Conservation (phyloP, 805 yeast species). For the Yamadazyma philogaea region DNA sequence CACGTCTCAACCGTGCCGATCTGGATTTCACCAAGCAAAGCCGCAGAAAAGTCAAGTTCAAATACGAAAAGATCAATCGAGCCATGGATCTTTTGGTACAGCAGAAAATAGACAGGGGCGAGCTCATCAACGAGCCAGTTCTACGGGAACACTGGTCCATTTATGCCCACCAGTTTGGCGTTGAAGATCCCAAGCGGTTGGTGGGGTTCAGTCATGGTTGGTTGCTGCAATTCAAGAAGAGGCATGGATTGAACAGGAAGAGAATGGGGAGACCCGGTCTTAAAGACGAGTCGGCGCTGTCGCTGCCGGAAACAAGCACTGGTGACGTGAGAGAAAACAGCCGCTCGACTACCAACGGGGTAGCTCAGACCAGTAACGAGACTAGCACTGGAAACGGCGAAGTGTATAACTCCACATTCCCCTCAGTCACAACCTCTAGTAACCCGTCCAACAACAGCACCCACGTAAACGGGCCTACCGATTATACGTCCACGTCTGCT, state of each 20-base stretch:
- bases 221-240: constrained; percentile 57
- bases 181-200: constrained; percentile 56
- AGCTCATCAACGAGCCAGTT: constrained; percentile 53
- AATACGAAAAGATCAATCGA: constrained; percentile 54
- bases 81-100: constrained; percentile 58
- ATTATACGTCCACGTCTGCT: constrained; percentile 8
- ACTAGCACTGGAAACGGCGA: constrained; percentile 8
- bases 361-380: constrained; percentile 1
- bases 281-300: constrained; percentile 1
- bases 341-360: constrained; percentile 5
- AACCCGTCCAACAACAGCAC: constrained; percentile 8
- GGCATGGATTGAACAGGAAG: constrained; percentile 47
- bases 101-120: constrained; percentile 38
- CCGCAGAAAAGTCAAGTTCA: constrained; percentile 48
- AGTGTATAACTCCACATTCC: constrained; percentile 18
- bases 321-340: neutral
- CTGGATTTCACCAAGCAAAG: constrained; percentile 31
- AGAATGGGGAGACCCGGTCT: constrained; percentile 18
- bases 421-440: constrained; percentile 3
- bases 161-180: constrained; percentile 54
- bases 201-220: constrained; percentile 60
- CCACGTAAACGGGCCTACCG: constrained; percentile 9
- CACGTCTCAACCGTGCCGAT: constrained; percentile 37
- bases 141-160: constrained; percentile 55
- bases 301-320: neutral